These are phyloP conservation scores for Dendrocalamus latiflorus DNA, from an alignment of 202 grass and related monocot species.

Conservation along the genomic window DNA sequence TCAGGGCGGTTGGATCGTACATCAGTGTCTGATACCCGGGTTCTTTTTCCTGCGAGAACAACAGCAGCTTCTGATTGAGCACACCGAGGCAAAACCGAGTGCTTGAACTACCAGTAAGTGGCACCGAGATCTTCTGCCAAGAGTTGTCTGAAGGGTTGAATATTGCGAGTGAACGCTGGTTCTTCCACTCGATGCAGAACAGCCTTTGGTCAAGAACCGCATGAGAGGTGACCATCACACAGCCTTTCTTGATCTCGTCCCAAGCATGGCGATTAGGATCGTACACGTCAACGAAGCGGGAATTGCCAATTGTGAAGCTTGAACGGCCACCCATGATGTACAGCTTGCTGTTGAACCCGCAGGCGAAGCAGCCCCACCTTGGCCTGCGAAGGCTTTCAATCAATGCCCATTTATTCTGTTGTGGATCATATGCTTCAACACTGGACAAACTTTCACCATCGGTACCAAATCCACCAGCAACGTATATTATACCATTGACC, in stretches of 20 bases:
- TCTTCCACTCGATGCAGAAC: constrained; percentile 69
- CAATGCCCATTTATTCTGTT: constrained; percentile 44
- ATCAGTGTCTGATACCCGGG: constrained; percentile 43
- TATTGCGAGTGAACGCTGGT: constrained; percentile 38
- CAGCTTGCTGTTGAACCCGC: constrained; percentile 27
- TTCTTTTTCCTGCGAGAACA: constrained; percentile 49
- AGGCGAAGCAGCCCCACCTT: constrained; percentile 65
- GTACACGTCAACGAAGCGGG: constrained; percentile 52
- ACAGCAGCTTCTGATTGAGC: constrained; percentile 44
- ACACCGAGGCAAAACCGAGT: constrained; percentile 56
- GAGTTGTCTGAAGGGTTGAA: constrained; percentile 41
- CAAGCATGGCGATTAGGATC: constrained; percentile 24
- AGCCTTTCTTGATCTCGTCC: constrained; percentile 65
- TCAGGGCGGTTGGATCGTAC: constrained; percentile 46
- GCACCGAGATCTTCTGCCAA: no score
- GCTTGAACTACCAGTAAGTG: constrained; percentile 47
- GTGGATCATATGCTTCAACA: constrained; percentile 60
- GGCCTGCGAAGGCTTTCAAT: constrained; percentile 55
- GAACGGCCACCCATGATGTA: constrained; percentile 80
- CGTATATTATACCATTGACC: constrained; percentile 56
- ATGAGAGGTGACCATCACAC: constrained; percentile 79
- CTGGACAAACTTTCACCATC: constrained; percentile 46
- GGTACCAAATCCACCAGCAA: constrained; percentile 51
- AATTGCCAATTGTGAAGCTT: constrained; percentile 73
- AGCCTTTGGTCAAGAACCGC: constrained; percentile 33